These are phyloP conservation scores for Penicillium cataractarum DNA, from an alignment of 495 filamentous ascomycete genomes.

Conservation along the genomic window DNA sequence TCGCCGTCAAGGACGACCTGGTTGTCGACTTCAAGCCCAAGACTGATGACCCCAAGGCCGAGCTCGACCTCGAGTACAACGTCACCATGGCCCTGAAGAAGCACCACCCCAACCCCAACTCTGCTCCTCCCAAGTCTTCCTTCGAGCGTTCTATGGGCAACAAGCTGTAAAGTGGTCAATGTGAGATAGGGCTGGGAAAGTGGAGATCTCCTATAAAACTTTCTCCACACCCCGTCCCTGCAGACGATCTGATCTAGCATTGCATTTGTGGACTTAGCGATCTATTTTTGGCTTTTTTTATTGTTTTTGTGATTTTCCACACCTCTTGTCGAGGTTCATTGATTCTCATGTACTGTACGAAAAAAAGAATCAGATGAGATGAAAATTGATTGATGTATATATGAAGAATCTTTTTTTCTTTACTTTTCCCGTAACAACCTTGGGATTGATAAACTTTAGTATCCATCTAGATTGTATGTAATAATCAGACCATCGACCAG, in stretches of 20 bases:
- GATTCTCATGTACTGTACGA: constrained; percentile 1
- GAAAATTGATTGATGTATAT: background rate
- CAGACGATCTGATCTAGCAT: constrained; percentile 1
- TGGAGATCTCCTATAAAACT: background rate
- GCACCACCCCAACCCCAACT: constrained; percentile 53
- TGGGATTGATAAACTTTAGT: background rate
- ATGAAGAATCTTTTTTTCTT: background rate
- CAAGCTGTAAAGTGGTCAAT: constrained; percentile 7
- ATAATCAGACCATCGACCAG: background rate
- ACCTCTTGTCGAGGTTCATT: background rate
- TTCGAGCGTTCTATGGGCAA: constrained; percentile 41
- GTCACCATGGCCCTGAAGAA: constrained; percentile 52
- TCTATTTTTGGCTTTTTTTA: background rate
- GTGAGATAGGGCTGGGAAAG: background rate
- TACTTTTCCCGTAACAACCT: background rate
- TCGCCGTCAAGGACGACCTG: constrained; percentile 68
- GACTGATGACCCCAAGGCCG: constrained; percentile 50
- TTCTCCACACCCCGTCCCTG: background rate
- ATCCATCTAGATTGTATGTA: background rate
- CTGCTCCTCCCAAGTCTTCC: constrained; percentile 48
- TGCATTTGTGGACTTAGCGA: constrained; percentile 8
- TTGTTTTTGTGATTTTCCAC: background rate
- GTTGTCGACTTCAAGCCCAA: constrained; percentile 65
- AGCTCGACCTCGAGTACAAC: constrained; percentile 50
- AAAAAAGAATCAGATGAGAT: background rate